Base-by-base conservation (phyloP, 257 asterid species). In the Ballota nigra region DNA sequence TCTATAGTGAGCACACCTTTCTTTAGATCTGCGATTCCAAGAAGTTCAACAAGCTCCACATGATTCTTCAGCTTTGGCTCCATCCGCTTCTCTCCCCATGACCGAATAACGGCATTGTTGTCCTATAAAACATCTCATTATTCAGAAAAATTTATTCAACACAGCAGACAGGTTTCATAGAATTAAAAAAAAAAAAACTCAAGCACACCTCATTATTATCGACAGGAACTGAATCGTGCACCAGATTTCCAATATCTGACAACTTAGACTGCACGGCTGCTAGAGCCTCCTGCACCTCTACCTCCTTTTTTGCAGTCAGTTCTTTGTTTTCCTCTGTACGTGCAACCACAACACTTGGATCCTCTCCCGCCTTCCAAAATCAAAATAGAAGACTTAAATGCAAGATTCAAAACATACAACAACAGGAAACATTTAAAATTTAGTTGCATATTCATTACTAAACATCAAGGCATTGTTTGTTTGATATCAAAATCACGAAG, bases 31-130 rank as follows among this genome's bases (percentile, higher is more conserved):
- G 95, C 97, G 72, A 92, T 88, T 67, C 95, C 98, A 81, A 92
- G 98, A 84, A 87, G 98, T 78, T 94, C 95, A 49, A 94, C 98
- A 49, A 94, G 98, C 12, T 91, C 98, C 71, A 91, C 98, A 16
- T 94, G 99, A 80, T 88, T 88, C 84, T 89, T 94, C 65, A 94
- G 87, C 78, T 90, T 86, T 52, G 84, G 84, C 72, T 78, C 99
- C 41, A 84, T 73, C 52, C 93, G 71, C 80, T 69, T 89, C 77
- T 84, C 96, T 75, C 98, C 98, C 98, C 98, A 91, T 12, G 92
- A 69, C 34, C 97, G 84, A 61, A 89, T 63, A 20, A 88, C 31
- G 4, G 79, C 89, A 83, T 92, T 90, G 64, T 92, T 82, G 12
- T 81, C 98, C 97, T 92, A 63, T 36, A 78, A 78, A 59, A 34